phyloP scores from a whole-genome alignment of 345 rosid species.

The Euphorbia lathyris region DNA sequence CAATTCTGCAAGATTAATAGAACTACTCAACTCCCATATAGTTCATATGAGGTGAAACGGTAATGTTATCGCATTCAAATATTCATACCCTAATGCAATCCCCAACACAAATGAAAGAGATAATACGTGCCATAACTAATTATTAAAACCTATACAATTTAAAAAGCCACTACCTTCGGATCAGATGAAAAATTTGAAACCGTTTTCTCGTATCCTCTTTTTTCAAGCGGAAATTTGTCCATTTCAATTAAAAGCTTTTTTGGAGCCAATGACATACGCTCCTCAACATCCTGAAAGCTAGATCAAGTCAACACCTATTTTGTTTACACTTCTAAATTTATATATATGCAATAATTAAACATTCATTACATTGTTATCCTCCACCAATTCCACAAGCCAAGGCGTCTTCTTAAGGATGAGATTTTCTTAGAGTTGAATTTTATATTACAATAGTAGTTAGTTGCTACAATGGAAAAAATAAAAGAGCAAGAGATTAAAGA shows the following conservation, averaged over 20 bases:
- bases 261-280: constrained; percentile 80
- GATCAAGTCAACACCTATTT: constrained; percentile 4
- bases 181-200: constrained; percentile 82
- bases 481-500: background rate
- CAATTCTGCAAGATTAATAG: background rate
- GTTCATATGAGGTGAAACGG: background rate
- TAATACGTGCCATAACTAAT: background rate
- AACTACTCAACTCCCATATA: background rate
- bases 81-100: background rate
- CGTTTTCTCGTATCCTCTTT: constrained; percentile 80
- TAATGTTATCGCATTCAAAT: background rate
- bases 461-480: background rate
- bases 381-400: constrained; percentile 88
- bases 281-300: constrained; percentile 74
- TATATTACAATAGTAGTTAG: constrained; percentile 22
- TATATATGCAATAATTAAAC: constrained; percentile 10
- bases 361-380: constrained; percentile 58
- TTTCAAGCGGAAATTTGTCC: constrained; percentile 92
- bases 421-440: constrained; percentile 87
- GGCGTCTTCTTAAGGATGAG: constrained; percentile 93
- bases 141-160: constrained; percentile 6
- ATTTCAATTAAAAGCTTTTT: constrained; percentile 79
- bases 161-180: constrained; percentile 54
- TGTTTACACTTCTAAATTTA: background rate
- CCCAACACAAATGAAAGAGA: background rate